Conservation (phyloP, 768 basidiomycete genomes). For the Kwoniella dendrophila region DNA sequence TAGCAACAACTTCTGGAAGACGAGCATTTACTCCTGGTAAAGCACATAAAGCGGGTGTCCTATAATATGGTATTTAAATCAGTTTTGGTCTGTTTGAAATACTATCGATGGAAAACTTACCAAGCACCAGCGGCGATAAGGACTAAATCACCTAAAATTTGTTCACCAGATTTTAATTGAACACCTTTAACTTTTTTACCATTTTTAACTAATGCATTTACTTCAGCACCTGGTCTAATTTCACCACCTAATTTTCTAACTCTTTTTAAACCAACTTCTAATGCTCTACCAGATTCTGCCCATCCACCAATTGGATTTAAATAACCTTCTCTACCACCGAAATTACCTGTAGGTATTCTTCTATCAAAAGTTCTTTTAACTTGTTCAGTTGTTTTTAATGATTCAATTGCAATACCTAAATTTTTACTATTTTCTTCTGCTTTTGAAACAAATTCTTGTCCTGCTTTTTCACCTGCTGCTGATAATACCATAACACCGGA, state of each 20-base stretch:
- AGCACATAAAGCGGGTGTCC: conserved; percentile 81
- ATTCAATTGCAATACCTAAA: conserved; percentile 62
- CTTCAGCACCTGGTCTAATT: conserved; percentile 65
- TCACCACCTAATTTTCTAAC: conserved; percentile 67
- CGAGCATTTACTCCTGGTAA: conserved; percentile 57
- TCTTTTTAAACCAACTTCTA: conserved; percentile 62
- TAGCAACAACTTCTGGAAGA: conserved; percentile 67
- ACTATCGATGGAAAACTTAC: no score
- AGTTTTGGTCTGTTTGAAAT: no score
- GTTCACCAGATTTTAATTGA: conserved; percentile 63
- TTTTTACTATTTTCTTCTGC: conserved; percentile 68
- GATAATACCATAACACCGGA: conserved; percentile 69
- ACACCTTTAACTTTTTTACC: conserved; percentile 62
- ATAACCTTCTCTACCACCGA: conserved; percentile 61
- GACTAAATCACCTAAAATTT: conserved; percentile 63
- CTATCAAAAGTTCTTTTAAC: conserved; percentile 59
- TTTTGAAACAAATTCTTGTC: conserved; percentile 60
- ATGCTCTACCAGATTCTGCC: conserved; percentile 74
- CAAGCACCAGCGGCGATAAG: conserved; percentile 50
- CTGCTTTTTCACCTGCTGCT: conserved; percentile 50
- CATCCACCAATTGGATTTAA: conserved; percentile 79
- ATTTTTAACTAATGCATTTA: conserved; percentile 60
- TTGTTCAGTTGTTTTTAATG: conserved; percentile 58
- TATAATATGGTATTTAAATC: conserved; percentile 58
- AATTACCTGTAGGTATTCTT: conserved; percentile 50